Evolutionary conservation across 2,329 filamentous ascomycete genomes (phyloP).

Genomic region (Sclerotinia subarctica): DNA sequence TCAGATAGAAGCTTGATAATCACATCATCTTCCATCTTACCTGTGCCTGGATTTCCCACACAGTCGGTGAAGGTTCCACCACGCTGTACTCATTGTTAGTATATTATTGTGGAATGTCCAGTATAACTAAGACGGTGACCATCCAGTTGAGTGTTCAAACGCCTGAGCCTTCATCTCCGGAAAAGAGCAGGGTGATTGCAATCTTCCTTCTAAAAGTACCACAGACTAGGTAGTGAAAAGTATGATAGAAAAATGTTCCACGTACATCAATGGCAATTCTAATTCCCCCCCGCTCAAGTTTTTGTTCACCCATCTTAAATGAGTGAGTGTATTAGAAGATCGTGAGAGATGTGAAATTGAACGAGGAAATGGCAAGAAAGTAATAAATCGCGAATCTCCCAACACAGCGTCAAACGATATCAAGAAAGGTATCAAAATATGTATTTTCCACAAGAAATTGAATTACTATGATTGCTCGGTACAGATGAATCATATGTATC

Average conservation of each 20-base stretch:
- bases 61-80: slow-evolving; percentile 93
- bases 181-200: neutral
- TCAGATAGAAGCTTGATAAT: slow-evolving; percentile 87
- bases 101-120: neutral
- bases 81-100: slow-evolving; percentile 46
- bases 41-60: slow-evolving; percentile 73
- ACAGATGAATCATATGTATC: slow-evolving; percentile 16
- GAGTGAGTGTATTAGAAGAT: slow-evolving; percentile 25
- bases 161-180: slow-evolving; percentile 1
- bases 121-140: neutral
- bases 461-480: neutral
- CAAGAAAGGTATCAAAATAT: neutral
- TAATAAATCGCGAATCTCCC: neutral
- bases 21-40: slow-evolving; percentile 68
- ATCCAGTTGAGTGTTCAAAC: slow-evolving; percentile 21
- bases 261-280: slow-evolving; percentile 63
- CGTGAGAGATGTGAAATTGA: neutral
- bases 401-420: neutral
- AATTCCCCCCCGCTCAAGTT: slow-evolving; percentile 50
- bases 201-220: slow-evolving; percentile 9
- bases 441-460: neutral
- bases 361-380: slow-evolving; percentile 5
- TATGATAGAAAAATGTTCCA: slow-evolving; percentile 14
- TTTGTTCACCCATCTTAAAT: slow-evolving; percentile 22
- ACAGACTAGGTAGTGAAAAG: slow-evolving; percentile 33